Base-by-base conservation (phyloP, 352 stramenopile genomes). In the Globisporangium heterothallicum region DNA sequence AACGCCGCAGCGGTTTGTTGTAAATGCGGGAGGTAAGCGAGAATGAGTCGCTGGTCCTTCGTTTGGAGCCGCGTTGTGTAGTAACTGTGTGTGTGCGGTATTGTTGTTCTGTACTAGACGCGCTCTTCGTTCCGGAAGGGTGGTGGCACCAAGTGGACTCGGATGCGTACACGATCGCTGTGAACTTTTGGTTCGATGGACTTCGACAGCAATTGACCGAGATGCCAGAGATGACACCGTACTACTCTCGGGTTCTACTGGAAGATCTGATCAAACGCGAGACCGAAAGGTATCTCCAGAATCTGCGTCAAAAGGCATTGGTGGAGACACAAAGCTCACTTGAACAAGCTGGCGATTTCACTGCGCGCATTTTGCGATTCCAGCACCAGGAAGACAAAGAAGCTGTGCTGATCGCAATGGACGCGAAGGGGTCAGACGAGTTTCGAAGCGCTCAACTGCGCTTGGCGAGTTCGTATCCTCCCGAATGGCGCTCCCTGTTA, bases 101-200 rank as follows among this genome's bases (percentile, higher is more conserved):
- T 38, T 29, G 8, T 59, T 21, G 1, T 30, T 41, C 12, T 44
- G 18, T 44, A 21, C 25, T 42, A 89, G 84, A 81, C 45, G 81
- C 79, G 8, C 52, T 94, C 5, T 76, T 80, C 41, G 92, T 94
- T 22, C 84, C 84, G 0, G 84, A 94, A 49, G 84, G 84, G 5
- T 94, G 84, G 84, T 94, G 84, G 84, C 84, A 94, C 51, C 79
- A 89, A 56, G 81, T 94, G 12, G 75, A 86, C 51, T 87, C 80
- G 26, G 75, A 84, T 19, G 58, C 71, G 22, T 86, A 73, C 54
- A 92, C 80, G 0, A 82, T 94, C 45, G 84, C 81, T 6, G 53
- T 90, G 42, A 94, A 94, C 59, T 92, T 78, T 49, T 94, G 84
- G 84, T 92, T 83, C 50, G 66, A 86, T 58, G 81, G 81, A 7